A percentile compares a stretch with the other conserved stretches of the same genome.
Evolutionary conservation across 352 stramenopile species (phyloP).

Genomic region (Phytopythium oedochilum): DNA sequence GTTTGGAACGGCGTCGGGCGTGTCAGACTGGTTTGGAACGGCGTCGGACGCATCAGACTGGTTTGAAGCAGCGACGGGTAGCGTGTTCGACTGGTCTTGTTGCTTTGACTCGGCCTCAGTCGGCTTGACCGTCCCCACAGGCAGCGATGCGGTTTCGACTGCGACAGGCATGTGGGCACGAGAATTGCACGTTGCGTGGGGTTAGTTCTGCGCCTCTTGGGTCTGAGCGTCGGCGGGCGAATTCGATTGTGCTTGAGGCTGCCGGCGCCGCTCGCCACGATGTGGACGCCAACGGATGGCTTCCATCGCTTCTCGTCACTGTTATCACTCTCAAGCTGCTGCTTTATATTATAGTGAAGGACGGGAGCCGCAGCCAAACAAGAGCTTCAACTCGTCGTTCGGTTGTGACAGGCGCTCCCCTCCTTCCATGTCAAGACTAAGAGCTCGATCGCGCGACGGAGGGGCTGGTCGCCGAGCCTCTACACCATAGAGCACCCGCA

Average conservation of each 20-base stretch:
- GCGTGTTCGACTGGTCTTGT: neutral
- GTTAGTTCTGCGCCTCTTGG: neutral
- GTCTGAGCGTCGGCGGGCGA: neutral
- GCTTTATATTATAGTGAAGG: too few relatives aligned
- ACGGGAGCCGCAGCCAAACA: neutral
- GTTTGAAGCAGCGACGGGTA: neutral
- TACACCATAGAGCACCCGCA: neutral
- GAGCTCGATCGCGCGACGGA: neutral
- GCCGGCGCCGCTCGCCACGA: too few relatives aligned
- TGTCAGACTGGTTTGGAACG: too few relatives aligned
- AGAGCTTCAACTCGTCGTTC: neutral
- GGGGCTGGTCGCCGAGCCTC: neutral
- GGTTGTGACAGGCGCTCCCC: neutral
- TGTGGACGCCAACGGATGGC: neutral
- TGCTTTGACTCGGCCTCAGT: neutral
- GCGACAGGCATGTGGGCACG: neutral
- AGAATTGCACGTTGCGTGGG: too few relatives aligned
- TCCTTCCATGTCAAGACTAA: neutral
- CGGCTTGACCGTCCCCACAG: neutral
- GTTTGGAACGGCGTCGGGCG: neutral
- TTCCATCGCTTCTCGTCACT: neutral
- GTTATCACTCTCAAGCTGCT: neutral
- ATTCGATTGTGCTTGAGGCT: neutral
- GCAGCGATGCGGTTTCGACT: neutral
- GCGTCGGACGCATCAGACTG: neutral